Evolutionary conservation across 169 alveolate genomes (phyloP).

Genomic region (Fabrea salina): DNA sequence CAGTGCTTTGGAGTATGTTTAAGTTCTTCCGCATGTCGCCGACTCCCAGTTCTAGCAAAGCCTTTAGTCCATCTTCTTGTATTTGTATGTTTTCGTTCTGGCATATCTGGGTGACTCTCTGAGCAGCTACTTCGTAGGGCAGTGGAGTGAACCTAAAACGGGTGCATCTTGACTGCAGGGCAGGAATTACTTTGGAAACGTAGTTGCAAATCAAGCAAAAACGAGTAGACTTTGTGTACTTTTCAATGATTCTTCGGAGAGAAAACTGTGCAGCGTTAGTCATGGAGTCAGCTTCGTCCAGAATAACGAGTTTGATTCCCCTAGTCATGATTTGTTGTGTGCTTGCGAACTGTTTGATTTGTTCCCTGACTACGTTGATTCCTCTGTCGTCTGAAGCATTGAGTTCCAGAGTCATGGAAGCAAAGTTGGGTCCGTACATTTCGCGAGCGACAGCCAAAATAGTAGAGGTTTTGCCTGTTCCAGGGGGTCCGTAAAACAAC

Average conservation of each 20-base stretch:
- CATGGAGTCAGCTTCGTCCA: conserved; percentile 45
- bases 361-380: conserved; percentile 80
- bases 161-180: conserved; percentile 97
- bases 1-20: conserved; percentile 91
- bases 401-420: conserved; percentile 60
- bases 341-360: conserved; percentile 57
- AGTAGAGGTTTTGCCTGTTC: conserved; percentile 94
- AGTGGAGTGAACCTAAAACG: conserved; percentile 92
- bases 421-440: conserved; percentile 85
- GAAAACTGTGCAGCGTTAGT: conserved; percentile 44
- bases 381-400: conserved; percentile 90
- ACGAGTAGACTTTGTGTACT: conserved; percentile 93
- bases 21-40: conserved; percentile 98
- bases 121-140: conserved; percentile 64
- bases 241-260: conserved; percentile 88
- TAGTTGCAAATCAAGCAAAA: conserved; percentile 97
- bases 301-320: conserved; percentile 67
- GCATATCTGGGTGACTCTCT: conserved; percentile 85
- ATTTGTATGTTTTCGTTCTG: conserved; percentile 80
- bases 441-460: conserved; percentile 91
- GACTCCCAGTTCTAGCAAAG: conserved; percentile 88
- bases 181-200: conserved; percentile 95
- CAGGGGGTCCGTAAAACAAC: conserved; percentile 84
- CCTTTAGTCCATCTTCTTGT: conserved; percentile 81
- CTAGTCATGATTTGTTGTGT: conserved; percentile 40